Base-by-base conservation (phyloP, 2,329 filamentous ascomycete genomes). In the Ophiocordyceps camponoti-saundersi region DNA sequence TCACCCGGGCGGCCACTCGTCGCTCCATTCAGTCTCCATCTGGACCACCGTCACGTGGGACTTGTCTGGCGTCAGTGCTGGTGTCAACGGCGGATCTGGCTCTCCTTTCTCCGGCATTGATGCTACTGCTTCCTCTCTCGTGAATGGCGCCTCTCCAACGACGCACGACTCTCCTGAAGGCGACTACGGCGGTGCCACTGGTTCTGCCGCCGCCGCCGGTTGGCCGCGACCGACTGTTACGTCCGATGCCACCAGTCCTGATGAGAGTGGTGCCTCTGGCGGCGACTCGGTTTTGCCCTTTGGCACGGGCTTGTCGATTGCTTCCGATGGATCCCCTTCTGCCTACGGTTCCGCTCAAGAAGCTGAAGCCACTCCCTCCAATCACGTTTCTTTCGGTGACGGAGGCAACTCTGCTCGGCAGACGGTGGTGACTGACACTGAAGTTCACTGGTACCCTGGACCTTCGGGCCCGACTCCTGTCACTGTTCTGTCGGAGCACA, bases 31-130 rank as follows among this genome's bases (percentile, higher is more conserved):
- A 34, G 53, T 58, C 10, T 50, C 56, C 5, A 55, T 55, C 6
- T 63, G 64, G 49, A 65, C 62, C 8, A 65, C 62, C 15, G 30
- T 64, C 34, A 64, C 62, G 12, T 53, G 64, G 47, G 59, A 64
- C 44, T 54, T 64, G 29, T 64, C 60, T 59, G 58, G 55, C 16
- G 44, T 45, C n/a, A 48, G 46, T 16, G 47, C 53, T 44, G 47
- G 44, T 10, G 46, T 53, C 42, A 52, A 34, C 6, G 43, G 42
- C 22, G 44, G 46, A 10, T 32, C 47, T 48, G 50, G 46, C 44
- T 46, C 42, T 26, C 22, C 26, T 30, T 8, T 44, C 47, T 46
- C 46, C 46, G 50, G 34, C 36, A 46, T 54, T 45, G 50, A 26
- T 21, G 29, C 42, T 40, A 26, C 23, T 5, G 34, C 18, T 32